phyloP scores from a whole-genome alignment of 2,329 filamentous ascomycete genomes.

The Phialophora verrucosa region DNA sequence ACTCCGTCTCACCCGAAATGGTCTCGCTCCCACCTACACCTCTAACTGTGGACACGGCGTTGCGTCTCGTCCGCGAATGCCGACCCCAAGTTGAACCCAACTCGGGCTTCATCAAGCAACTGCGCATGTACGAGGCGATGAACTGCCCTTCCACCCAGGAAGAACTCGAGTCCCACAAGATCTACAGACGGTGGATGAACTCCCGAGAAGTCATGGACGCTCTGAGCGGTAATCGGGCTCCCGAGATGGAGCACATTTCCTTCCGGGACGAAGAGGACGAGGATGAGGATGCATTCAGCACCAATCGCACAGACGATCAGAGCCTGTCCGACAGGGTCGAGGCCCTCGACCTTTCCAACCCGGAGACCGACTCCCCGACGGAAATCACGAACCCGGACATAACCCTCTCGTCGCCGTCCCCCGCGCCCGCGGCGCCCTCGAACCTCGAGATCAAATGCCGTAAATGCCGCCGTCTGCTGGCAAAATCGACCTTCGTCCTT shows the following conservation, averaged over 20 bases:
- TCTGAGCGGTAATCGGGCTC: conserved; percentile 76
- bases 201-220: conserved; percentile 69
- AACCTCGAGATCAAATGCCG: conserved; percentile 77
- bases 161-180: conserved; percentile 60
- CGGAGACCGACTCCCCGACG: conserved; percentile 19
- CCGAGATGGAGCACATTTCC: conserved; percentile 73
- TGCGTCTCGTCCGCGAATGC: conserved; percentile 70
- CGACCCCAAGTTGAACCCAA: conserved; percentile 88
- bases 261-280: conserved; percentile 66
- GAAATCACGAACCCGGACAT: conserved; percentile 38
- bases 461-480: conserved; percentile 77
- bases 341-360: conserved; percentile 13
- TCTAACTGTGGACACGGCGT: conserved; percentile 53
- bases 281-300: conserved; percentile 32
- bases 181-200: conserved; percentile 81
- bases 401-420: conserved; percentile 21
- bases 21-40: conserved; percentile 59
- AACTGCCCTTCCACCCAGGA: conserved; percentile 74
- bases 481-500: conserved; percentile 69
- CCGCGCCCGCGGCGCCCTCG: conserved; percentile 6
- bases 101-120: conserved; percentile 85
- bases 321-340: conserved; percentile 10
- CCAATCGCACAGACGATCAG: conserved; percentile 40
- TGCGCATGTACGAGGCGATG: conserved; percentile 87
- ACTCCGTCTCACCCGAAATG: conserved; percentile 49